Conservation (phyloP, 176 grass and related monocot genomes). For the Stipa capillata region DNA sequence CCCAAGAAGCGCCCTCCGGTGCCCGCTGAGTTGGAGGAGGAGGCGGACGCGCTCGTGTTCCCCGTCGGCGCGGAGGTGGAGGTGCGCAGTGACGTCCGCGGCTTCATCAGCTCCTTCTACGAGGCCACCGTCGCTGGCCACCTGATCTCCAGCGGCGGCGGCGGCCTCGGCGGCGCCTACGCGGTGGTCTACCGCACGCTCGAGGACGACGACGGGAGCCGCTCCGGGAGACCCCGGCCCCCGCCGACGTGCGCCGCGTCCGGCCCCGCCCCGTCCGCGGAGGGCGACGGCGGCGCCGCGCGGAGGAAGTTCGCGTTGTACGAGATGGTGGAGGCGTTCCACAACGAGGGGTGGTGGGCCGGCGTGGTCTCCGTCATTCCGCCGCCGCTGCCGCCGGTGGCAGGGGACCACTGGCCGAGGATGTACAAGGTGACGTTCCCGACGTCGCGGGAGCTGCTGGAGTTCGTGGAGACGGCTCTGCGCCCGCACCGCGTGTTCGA, state of each 20-base stretch:
- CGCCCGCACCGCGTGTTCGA: slow-evolving; percentile 34
- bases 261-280: neutral
- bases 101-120: slow-evolving; percentile 18
- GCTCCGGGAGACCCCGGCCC: neutral
- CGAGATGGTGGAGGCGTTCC: slow-evolving; percentile 54
- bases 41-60: neutral
- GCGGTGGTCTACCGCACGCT: slow-evolving; percentile 25
- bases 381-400: neutral
- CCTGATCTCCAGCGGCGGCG: neutral
- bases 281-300: too few relatives aligned
- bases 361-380: slow-evolving; percentile 31
- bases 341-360: slow-evolving; percentile 67
- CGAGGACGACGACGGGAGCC: neutral
- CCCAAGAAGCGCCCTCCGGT: neutral
- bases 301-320: slow-evolving; percentile 8
- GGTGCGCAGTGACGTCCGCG: slow-evolving; percentile 11
- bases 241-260: slow-evolving; percentile 11
- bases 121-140: slow-evolving; percentile 8
- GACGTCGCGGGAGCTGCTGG: slow-evolving; percentile 40
- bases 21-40: neutral
- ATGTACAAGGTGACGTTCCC: slow-evolving; percentile 60
- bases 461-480: slow-evolving; percentile 35
- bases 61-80: slow-evolving; percentile 13
- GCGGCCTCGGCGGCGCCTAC: neutral
- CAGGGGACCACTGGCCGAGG: neutral